phyloP scores from a whole-genome alignment of 208 protist genomes.

The Trypanosoma mega region DNA sequence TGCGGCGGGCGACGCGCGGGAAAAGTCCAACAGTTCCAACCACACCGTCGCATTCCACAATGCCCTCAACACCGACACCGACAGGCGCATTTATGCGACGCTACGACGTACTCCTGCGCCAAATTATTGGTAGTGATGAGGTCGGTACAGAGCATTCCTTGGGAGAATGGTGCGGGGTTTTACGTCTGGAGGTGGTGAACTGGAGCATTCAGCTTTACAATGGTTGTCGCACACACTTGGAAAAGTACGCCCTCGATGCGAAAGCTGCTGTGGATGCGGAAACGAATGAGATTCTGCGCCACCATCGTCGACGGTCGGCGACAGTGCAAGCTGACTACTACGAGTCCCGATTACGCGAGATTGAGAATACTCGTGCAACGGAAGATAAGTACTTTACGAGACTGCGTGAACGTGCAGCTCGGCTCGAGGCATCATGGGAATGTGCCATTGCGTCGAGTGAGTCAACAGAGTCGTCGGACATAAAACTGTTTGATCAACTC shows the following conservation, averaged over 20 bases:
- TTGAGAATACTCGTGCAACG: conserved; percentile 44
- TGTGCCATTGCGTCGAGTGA: conserved; percentile 31
- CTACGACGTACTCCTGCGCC: conserved; percentile 20
- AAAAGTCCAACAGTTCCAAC: no score
- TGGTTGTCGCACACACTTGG: conserved; percentile 4
- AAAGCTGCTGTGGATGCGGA: conserved; percentile 47
- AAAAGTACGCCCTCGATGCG: conserved; percentile 19
- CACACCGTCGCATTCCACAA: no score
- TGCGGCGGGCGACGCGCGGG: no score
- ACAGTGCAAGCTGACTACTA: conserved; percentile 76
- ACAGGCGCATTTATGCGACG: conserved; percentile 20
- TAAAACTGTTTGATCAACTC: conserved; percentile 41
- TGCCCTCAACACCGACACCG: neutral
- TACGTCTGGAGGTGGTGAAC: conserved; percentile 46
- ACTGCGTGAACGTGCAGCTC: conserved; percentile 49
- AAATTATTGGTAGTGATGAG: conserved; percentile 21
- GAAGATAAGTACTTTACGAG: conserved; percentile 58
- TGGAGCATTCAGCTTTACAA: conserved; percentile 36
- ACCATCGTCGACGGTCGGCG: conserved; percentile 77
- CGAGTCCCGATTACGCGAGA: conserved; percentile 74
- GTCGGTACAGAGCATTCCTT: conserved; percentile 31
- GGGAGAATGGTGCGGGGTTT: conserved; percentile 33
- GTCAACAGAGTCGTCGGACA: conserved; percentile 29
- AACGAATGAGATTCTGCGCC: conserved; percentile 62
- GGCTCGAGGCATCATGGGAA: conserved; percentile 37